These are phyloP conservation scores for Pestalotiopsis sp. DNA, from an alignment of 2,329 filamentous ascomycete genomes.

Conservation along the genomic window DNA sequence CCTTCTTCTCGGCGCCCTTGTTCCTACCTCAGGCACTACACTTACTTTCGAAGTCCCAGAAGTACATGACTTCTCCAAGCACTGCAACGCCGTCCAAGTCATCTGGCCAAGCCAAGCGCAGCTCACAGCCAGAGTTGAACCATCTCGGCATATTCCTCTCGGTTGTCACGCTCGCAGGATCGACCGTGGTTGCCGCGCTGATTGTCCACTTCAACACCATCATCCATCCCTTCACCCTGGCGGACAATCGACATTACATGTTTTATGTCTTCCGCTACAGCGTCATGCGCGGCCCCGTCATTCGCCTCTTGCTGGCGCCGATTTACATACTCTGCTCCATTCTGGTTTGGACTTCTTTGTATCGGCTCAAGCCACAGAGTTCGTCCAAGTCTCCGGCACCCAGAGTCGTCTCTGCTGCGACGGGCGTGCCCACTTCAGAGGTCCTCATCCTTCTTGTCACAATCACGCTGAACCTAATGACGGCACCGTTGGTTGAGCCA, in stretches of 20 bases:
- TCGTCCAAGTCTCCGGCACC: neutral
- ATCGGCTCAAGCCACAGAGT: conserved; percentile 16
- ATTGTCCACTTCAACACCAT: conserved; percentile 84
- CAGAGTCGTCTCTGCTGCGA: conserved; percentile 25
- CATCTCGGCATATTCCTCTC: conserved; percentile 36
- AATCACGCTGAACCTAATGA: conserved; percentile 77
- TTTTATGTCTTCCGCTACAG: conserved; percentile 93
- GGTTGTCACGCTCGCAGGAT: conserved; percentile 36
- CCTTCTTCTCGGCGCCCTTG: conserved; percentile 87
- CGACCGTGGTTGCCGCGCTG: conserved; percentile 38
- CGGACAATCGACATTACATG: conserved; percentile 95
- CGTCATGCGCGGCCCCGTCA: conserved; percentile 64
- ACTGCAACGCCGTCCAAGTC: neutral
- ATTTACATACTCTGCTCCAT: conserved; percentile 74
- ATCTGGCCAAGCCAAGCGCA: neutral
- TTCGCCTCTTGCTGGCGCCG: conserved; percentile 69
- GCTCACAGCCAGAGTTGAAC: conserved; percentile 21
- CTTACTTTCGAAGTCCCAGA: conserved; percentile 18
- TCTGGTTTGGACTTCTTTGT: conserved; percentile 66
- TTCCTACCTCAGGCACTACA: conserved; percentile 57
- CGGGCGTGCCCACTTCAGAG: conserved; percentile 47
- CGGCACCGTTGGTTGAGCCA: conserved; percentile 90
- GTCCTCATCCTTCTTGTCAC: conserved; percentile 64
- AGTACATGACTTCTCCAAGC: neutral
- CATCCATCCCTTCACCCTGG: conserved; percentile 92